Evolutionary conservation across 345 rosid genomes (phyloP).

Genomic region (Litchi chinensis): DNA sequence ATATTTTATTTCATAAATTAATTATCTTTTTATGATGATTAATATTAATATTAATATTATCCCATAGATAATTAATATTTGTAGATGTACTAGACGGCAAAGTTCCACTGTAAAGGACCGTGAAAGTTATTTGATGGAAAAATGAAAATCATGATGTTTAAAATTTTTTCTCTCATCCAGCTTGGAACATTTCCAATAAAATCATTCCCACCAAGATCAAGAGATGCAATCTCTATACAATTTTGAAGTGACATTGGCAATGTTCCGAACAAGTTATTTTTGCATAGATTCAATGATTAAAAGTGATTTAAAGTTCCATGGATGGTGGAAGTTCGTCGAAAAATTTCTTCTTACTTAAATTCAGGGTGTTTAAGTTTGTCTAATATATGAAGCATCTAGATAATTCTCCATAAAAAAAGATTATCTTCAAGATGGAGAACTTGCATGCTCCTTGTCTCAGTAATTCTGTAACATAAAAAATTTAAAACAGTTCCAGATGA

Average conservation of each 20-base stretch:
- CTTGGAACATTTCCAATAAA: not conserved
- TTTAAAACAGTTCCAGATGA: too few relatives aligned
- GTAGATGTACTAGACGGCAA: not conserved
- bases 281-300: not conserved
- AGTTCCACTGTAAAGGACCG: conserved; percentile 24
- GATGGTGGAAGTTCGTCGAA: not conserved
- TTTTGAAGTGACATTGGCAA: not conserved
- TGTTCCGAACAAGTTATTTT: not conserved
- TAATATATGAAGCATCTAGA: too few relatives aligned
- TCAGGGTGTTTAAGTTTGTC: not conserved
- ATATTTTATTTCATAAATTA: too few relatives aligned
- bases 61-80: too few relatives aligned
- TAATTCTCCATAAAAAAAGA: too few relatives aligned
- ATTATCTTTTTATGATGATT: too few relatives aligned
- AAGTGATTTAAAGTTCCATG: not conserved
- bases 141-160: not conserved
- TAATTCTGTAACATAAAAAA: too few relatives aligned
- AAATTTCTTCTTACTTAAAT: not conserved
- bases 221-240: not conserved
- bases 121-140: conserved; percentile 19
- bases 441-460: too few relatives aligned
- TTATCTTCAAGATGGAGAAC: not conserved
- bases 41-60: too few relatives aligned
- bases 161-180: not conserved
- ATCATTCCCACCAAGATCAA: not conserved